Evolutionary conservation across 225 moss, liverwort and hornwort genomes (phyloP).

Genomic region (Marchantia polymorpha): DNA sequence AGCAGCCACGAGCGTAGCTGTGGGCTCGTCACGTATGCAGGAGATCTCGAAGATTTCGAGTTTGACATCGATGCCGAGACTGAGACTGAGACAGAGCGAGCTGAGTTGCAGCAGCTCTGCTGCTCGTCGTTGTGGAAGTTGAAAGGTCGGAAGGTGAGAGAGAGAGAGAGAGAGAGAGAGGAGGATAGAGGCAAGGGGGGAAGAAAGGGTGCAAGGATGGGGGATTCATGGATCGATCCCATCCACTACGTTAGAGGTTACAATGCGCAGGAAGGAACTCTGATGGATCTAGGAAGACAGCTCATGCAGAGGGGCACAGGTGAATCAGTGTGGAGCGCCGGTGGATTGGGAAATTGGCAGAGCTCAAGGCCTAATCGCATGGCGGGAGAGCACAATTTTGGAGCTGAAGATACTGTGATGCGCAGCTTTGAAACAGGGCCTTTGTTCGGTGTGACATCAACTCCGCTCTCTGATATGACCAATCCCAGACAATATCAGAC

Average conservation of each 20-base stretch:
- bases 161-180: too few species aligned
- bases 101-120: neutral
- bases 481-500: neutral
- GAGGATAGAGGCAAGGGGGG: neutral
- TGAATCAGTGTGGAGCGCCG: slow-evolving; percentile 3
- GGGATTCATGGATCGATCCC: slow-evolving; percentile 12
- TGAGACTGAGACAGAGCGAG: neutral
- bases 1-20: neutral
- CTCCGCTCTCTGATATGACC: neutral
- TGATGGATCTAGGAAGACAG: slow-evolving; percentile 21
- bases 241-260: slow-evolving; percentile 6
- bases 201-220: neutral
- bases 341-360: slow-evolving; percentile 18
- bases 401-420: neutral
- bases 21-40: neutral
- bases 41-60: neutral
- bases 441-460: neutral
- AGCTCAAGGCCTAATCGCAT: neutral
- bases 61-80: neutral
- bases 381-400: neutral
- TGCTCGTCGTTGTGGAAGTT: neutral
- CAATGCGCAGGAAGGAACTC: slow-evolving; percentile 14
- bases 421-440: neutral
- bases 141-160: too few species aligned
- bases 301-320: slow-evolving; percentile 1